Evolutionary conservation across 176 grass and related monocot species (phyloP).

Genomic region (Carex pumila): DNA sequence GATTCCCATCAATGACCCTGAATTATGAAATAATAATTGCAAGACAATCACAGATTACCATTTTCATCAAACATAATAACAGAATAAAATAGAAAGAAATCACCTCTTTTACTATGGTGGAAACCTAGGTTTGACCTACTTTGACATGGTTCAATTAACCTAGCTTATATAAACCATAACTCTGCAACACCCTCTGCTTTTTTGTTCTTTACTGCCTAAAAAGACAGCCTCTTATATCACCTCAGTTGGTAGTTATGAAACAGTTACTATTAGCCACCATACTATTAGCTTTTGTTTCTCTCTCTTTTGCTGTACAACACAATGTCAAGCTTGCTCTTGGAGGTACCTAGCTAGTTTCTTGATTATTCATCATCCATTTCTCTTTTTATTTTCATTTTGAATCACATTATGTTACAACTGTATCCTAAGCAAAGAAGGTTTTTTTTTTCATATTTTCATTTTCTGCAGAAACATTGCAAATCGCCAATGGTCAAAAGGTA

Average conservation of each 20-base stretch:
- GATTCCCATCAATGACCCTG: no score
- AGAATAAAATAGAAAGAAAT: no score
- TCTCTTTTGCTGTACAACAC: background rate
- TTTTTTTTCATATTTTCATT: background rate
- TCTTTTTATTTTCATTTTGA: background rate
- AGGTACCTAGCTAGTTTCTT: background rate
- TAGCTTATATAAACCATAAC: slow-evolving; percentile 19
- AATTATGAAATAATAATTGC: no score
- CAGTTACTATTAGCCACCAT: background rate
- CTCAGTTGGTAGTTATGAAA: background rate
- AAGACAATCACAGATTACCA: no score
- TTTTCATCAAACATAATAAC: no score
- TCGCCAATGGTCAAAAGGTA: background rate
- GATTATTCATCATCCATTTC: background rate
- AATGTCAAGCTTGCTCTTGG: background rate
- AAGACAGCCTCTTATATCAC: background rate
- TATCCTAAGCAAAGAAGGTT: background rate
- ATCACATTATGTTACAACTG: background rate
- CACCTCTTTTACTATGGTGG: background rate
- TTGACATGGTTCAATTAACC: slow-evolving; percentile 15
- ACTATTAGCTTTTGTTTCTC: background rate
- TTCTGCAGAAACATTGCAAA: slow-evolving; percentile 1
- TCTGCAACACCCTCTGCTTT: background rate
- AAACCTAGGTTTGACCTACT: slow-evolving; percentile 16
- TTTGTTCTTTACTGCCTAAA: background rate